These are phyloP conservation scores for Boletus rex-veris DNA, from an alignment of 768 basidiomycete genomes.

Conservation along the genomic window DNA sequence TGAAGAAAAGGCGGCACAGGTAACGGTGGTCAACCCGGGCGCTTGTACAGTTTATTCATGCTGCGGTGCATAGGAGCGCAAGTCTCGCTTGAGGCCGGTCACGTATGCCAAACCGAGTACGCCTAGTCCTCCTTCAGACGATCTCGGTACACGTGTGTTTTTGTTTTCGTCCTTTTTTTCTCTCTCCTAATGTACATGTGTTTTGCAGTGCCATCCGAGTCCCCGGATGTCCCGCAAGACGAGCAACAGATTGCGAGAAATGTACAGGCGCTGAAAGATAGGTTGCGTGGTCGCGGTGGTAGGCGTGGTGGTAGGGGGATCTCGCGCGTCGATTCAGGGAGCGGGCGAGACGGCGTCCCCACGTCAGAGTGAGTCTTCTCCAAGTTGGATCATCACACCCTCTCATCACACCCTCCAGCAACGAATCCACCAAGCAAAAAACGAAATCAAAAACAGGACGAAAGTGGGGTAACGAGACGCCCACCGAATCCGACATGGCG, in stretches of 20 bases:
- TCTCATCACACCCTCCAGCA: constrained; percentile 45
- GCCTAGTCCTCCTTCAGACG: constrained; percentile 50
- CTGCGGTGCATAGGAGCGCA: constrained; percentile 55
- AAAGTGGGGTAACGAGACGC: constrained; percentile 87
- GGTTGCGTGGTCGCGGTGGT: constrained; percentile 73
- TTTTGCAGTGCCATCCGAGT: constrained; percentile 43
- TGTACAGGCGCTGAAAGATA: constrained; percentile 83
- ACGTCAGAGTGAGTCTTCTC: constrained; percentile 63
- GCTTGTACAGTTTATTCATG: constrained; percentile 1
- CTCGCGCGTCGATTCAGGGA: constrained; percentile 48
- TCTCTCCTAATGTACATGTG: background rate
- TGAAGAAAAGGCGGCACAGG: constrained; percentile 73
- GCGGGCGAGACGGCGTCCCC: constrained; percentile 58
- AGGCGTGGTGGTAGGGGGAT: constrained; percentile 49
- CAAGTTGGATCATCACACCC: background rate
- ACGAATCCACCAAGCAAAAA: constrained; percentile 58
- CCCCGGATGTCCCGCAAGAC: constrained; percentile 55
- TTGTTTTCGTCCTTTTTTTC: background rate
- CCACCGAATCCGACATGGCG: constrained; percentile 87
- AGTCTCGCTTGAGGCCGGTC: constrained; percentile 51
- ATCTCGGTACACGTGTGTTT: constrained; percentile 53
- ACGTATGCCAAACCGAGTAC: constrained; percentile 36
- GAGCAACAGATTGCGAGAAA: constrained; percentile 92
- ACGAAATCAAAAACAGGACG: constrained; percentile 69
- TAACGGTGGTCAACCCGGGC: constrained; percentile 25